These are phyloP conservation scores for Hericium erinaceus DNA, from an alignment of 768 basidiomycete species.

Conservation along the genomic window DNA sequence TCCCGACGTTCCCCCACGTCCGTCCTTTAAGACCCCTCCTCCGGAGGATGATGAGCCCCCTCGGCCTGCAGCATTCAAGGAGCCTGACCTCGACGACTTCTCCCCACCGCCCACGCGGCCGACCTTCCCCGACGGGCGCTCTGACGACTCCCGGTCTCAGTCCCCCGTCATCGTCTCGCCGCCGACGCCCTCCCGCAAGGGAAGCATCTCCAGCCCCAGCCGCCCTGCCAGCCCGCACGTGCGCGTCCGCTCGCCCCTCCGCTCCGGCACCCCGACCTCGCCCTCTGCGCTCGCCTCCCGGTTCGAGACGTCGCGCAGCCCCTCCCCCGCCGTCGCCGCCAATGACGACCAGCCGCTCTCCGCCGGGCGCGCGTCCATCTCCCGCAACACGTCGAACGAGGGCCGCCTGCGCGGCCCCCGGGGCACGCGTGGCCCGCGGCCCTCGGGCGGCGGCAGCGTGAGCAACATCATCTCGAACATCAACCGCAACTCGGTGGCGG, in stretches of 20 bases:
- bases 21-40: slow-evolving; percentile 54
- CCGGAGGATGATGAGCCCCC: slow-evolving; percentile 45
- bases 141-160: slow-evolving; percentile 20
- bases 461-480: slow-evolving; percentile 5
- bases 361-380: slow-evolving; percentile 6
- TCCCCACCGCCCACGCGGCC: neutral
- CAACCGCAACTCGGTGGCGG: slow-evolving; percentile 6
- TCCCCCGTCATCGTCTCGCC: slow-evolving; percentile 31
- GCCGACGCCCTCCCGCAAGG: slow-evolving; percentile 46
- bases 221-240: slow-evolving; percentile 22
- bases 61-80: slow-evolving; percentile 29
- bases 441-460: slow-evolving; percentile 5
- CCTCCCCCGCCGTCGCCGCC: slow-evolving; percentile 7
- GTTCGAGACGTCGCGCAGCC: neutral
- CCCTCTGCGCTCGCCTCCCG: neutral
- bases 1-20: slow-evolving; percentile 23
- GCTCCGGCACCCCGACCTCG: slow-evolving; percentile 2
- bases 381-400: slow-evolving; percentile 8
- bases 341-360: slow-evolving; percentile 5
- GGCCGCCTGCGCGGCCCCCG: slow-evolving; percentile 7
- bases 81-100: slow-evolving; percentile 22
- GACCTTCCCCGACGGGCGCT: slow-evolving; percentile 12
- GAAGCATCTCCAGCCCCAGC: slow-evolving; percentile 28
- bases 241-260: slow-evolving; percentile 16
- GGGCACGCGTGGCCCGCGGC: slow-evolving; percentile 10